phyloP scores from a whole-genome alignment of 129 eudicot species.

The Flaveria trinervia region DNA sequence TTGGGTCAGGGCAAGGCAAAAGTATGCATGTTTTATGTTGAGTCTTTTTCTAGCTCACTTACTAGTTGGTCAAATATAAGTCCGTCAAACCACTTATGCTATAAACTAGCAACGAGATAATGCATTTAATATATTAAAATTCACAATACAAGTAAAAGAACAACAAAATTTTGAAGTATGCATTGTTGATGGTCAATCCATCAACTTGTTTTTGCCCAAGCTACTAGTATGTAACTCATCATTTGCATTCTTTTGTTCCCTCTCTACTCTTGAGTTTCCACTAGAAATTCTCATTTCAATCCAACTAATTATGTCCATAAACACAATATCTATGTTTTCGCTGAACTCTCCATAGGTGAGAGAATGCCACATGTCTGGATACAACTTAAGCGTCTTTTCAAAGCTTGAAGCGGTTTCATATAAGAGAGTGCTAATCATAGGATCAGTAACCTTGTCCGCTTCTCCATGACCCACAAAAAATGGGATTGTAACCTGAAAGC shows the following conservation, averaged over 20 bases:
- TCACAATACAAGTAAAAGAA: too few relatives aligned
- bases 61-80: too few relatives aligned
- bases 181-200: background rate
- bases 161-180: too few relatives aligned
- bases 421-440: constrained; percentile 61
- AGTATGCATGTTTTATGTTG: too few relatives aligned
- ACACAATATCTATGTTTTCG: constrained; percentile 59
- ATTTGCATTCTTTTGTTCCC: constrained; percentile 45
- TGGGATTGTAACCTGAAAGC: constrained; percentile 53
- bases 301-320: constrained; percentile 52
- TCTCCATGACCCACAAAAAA: constrained; percentile 76
- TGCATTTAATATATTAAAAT: too few relatives aligned
- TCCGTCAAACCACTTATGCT: too few relatives aligned
- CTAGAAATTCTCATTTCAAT: constrained; percentile 40
- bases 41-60: too few relatives aligned
- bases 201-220: background rate
- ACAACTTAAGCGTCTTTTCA: constrained; percentile 75
- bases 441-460: constrained; percentile 82
- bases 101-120: too few relatives aligned
- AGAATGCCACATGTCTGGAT: constrained; percentile 94
- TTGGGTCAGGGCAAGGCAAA: too few relatives aligned
- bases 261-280: constrained; percentile 52
- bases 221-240: constrained; percentile 24
- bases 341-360: constrained; percentile 77
- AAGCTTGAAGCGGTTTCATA: constrained; percentile 54